Evolutionary conservation across 345 rosid species (phyloP), one percentile per base, ranked within the genome.

Genomic region (Erodium maritimum): DNA sequence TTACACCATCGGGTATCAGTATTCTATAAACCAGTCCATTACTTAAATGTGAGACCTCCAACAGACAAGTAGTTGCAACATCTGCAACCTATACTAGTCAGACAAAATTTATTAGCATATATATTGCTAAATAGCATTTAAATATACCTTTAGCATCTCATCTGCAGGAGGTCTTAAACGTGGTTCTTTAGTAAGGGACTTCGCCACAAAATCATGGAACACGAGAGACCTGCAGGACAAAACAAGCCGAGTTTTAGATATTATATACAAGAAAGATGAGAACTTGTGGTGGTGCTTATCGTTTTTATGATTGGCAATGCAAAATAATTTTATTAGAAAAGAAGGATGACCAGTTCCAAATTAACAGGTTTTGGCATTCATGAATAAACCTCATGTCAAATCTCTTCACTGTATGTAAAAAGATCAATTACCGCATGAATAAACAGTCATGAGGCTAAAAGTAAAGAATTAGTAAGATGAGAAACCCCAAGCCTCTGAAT

Each of bases 151-250:
- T 61, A 89, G 76, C 95, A 93, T 87, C 81, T 93, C 99, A 53
- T 80, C 76, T 71, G 99, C 99, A 61, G 95, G 78, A 57, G 97
- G 99, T 52, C 99, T 96, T 68, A 75, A 66, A 51, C 97, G 91
- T 62, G 99, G 91, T 68, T 93, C 99, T 65, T 93, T 93, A 59
- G 99, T 89, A 21, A 93, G 90, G 80, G 88, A 87, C 77, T 82
- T 89, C 6, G 99, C 99, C 65, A 89, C 83, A 77, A 93, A 93
- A 81, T 93, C 99, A 85, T 93, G 99, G 59, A 89, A 93, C 54
- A 93, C 87, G 62, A 93, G 87, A 65, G 99, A 89, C 98, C 96
- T 91, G 74, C 65, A 71, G 65, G 42, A 61, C 55, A 66, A 46
- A 67, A 51, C 50, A 64, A 48, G 37, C 54, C 6, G 34, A 45